These are phyloP conservation scores for Neurospora sp. DNA, from an alignment of 495 filamentous ascomycete genomes.

Conservation along the genomic window DNA sequence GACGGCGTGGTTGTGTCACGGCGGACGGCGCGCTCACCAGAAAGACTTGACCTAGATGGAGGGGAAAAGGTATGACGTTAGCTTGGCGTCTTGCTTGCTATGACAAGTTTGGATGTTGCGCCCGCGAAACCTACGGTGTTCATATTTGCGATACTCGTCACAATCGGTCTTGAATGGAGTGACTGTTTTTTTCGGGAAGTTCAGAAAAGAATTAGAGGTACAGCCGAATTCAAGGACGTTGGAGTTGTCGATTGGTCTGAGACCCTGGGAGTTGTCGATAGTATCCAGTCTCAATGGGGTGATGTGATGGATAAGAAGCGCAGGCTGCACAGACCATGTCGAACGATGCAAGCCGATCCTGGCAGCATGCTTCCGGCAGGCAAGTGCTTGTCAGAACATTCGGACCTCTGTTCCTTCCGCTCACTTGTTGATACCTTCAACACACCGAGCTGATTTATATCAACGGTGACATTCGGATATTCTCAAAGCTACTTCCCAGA, in stretches of 20 bases:
- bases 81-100: background rate
- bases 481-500: background rate
- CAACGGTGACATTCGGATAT: background rate
- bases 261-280: background rate
- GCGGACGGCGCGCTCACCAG: conserved; percentile 33
- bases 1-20: background rate
- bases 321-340: background rate
- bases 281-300: conserved; percentile 10
- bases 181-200: background rate
- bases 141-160: conserved; percentile 5
- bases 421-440: background rate
- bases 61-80: conserved; percentile 12
- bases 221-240: background rate
- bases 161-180: background rate
- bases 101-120: background rate
- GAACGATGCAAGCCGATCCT: background rate
- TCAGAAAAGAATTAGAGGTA: background rate
- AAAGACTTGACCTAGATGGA: conserved; percentile 47
- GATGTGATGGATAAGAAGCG: conserved; percentile 21
- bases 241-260: background rate
- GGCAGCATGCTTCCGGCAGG: background rate
- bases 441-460: background rate
- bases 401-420: background rate
- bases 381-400: background rate
- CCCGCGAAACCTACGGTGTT: conserved; percentile 14